phyloP scores from a whole-genome alignment of 2,329 filamentous ascomycete genomes.

The Xylariaceae sp. region DNA sequence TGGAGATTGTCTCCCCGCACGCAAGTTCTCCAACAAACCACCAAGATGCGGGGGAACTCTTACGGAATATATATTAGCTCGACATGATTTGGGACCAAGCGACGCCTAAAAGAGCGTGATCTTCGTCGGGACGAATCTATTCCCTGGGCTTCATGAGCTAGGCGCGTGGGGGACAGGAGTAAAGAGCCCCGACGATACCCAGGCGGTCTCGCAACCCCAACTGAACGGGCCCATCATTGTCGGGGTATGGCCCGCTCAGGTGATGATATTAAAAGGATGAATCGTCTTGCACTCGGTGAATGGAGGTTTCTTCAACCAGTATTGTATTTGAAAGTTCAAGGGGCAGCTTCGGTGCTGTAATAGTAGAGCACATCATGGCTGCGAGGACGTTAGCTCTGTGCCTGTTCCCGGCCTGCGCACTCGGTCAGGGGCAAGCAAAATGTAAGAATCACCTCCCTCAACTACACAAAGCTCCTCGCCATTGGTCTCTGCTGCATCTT shows the following conservation, averaged over 20 bases:
- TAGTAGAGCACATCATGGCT: slow-evolving; percentile 13
- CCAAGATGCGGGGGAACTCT: slow-evolving; percentile 13
- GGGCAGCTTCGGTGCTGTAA: neutral
- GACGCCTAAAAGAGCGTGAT: too few species aligned
- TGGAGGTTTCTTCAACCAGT: neutral
- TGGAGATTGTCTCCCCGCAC: slow-evolving; percentile 12
- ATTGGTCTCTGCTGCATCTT: neutral
- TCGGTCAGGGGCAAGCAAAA: slow-evolving; percentile 13
- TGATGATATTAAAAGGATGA: slow-evolving; percentile 5
- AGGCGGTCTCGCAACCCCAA: slow-evolving; percentile 1
- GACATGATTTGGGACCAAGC: neutral
- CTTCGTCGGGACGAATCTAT: too few species aligned
- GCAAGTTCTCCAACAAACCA: slow-evolving; percentile 2
- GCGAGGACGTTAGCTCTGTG: slow-evolving; percentile 12
- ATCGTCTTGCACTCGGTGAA: neutral
- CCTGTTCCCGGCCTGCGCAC: slow-evolving; percentile 12
- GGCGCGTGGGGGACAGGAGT: neutral
- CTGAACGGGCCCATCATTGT: slow-evolving; percentile 13
- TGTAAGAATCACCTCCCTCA: slow-evolving; percentile 9
- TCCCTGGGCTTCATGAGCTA: too few species aligned
- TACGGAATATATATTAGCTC: slow-evolving; percentile 4
- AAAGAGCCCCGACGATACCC: too few species aligned
- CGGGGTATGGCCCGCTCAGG: slow-evolving; percentile 1
- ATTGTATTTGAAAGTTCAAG: neutral
- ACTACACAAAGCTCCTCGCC: too few species aligned